Evolutionary conservation across 2,329 filamentous ascomycete species (phyloP).

Genomic region (Magnaporthiopsis rhizophila): DNA sequence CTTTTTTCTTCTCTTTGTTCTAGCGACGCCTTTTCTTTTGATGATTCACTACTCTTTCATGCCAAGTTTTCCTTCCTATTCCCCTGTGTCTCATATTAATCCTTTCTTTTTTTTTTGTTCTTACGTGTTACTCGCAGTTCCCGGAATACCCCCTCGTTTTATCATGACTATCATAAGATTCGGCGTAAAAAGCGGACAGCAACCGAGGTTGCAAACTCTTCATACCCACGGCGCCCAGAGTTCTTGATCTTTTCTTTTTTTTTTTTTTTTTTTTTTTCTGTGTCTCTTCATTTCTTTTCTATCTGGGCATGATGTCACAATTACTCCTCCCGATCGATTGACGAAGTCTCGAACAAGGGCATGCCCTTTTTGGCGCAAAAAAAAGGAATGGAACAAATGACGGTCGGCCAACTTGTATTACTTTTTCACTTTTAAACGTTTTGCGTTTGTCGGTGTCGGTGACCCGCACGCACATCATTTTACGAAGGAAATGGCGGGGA

Average conservation of each 20-base stretch:
- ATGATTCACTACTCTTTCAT: slow-evolving; percentile 12
- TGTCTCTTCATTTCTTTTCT: slow-evolving; percentile 11
- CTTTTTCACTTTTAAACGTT: slow-evolving; percentile 7
- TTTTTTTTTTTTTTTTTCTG: slow-evolving; percentile 1
- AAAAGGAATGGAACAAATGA: not conserved
- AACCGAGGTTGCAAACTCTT: not conserved
- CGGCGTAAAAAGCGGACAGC: not conserved
- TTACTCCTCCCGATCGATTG: not conserved
- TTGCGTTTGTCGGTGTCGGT: not conserved
- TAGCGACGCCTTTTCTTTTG: slow-evolving; percentile 7
- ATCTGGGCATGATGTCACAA: not conserved
- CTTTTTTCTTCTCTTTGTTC: slow-evolving; percentile 11
- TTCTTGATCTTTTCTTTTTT: slow-evolving; percentile 2
- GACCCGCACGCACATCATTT: not conserved
- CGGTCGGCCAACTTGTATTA: slow-evolving; percentile 5
- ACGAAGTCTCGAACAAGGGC: not conserved
- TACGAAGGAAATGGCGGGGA: not conserved
- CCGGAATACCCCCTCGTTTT: not conserved
- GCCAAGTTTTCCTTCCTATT: slow-evolving; percentile 10
- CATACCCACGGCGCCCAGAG: not conserved
- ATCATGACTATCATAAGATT: not conserved
- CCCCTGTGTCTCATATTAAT: slow-evolving; percentile 13
- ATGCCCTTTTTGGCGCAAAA: not conserved
- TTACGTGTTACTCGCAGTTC: slow-evolving; percentile 7
- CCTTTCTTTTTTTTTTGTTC: slow-evolving; percentile 9